Conservation (phyloP, 352 stramenopile genomes). For the Globisporangium rhizosaccharum region DNA sequence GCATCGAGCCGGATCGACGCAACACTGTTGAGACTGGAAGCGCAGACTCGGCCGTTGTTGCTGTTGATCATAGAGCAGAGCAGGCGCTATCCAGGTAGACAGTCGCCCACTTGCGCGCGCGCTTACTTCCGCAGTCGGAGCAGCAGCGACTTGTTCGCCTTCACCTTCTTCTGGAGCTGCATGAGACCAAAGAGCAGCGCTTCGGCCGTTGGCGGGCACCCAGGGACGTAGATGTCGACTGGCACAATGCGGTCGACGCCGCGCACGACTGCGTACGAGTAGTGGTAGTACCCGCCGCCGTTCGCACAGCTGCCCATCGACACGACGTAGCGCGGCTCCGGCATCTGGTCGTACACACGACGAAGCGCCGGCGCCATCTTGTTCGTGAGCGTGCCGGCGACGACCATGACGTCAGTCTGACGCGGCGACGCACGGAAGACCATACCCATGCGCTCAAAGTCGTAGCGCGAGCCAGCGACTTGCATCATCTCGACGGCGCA, state of each 20-base stretch:
- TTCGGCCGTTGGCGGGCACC: conserved; percentile 97
- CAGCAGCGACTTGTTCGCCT: conserved; percentile 95
- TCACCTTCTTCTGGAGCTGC: conserved; percentile 99
- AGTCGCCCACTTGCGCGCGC: not conserved
- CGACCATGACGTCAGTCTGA: conserved; percentile 99
- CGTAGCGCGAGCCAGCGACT: conserved; percentile 84
- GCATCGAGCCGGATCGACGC: too few relatives aligned
- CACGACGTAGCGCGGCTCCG: conserved; percentile 97
- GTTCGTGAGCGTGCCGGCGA: conserved; percentile 98
- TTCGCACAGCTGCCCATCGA: conserved; percentile 99
- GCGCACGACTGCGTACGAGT: conserved; percentile 97
- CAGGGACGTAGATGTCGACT: conserved; percentile 99
- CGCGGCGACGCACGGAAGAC: conserved; percentile 94
- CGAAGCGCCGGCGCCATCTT: conserved; percentile 99
- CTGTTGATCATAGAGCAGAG: too few relatives aligned
- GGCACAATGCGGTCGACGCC: conserved; percentile 97
- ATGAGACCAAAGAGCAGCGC: conserved; percentile 97
- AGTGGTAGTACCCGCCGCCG: conserved; percentile 91
- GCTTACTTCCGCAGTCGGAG: conserved; percentile 96
- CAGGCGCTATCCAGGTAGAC: too few relatives aligned
- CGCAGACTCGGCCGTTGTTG: too few relatives aligned
- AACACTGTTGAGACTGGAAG: too few relatives aligned
- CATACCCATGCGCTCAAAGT: conserved; percentile 99
- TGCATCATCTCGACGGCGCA: conserved; percentile 99
- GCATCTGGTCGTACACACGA: conserved; percentile 99